Percentiles rank a stretch among this genome's conserved stretches.
These are phyloP conservation scores for Inosperma sp. DNA, from an alignment of 768 basidiomycete species.

Conservation along the genomic window DNA sequence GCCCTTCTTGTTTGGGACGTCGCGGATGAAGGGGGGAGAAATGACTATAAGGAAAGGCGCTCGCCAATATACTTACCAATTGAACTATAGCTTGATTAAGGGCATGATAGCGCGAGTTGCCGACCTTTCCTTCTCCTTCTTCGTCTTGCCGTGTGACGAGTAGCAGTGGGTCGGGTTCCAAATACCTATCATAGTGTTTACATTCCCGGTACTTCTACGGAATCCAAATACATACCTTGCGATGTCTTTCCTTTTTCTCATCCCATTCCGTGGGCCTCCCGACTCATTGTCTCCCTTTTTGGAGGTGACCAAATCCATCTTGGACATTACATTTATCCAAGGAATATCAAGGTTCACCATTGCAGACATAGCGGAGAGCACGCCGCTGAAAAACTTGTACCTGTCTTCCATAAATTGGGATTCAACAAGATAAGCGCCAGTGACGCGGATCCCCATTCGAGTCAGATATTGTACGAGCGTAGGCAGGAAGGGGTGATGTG, in stretches of 20 bases:
- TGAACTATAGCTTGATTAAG: slow-evolving; percentile 95
- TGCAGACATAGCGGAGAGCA: slow-evolving; percentile 96
- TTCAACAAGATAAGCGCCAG: slow-evolving; percentile 89
- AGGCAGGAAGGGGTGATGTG: slow-evolving; percentile 95
- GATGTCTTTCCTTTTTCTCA: slow-evolving; percentile 71
- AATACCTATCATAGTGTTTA: too few species aligned
- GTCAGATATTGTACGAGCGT: slow-evolving; percentile 73
- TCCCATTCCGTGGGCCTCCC: slow-evolving; percentile 63
- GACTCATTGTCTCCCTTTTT: slow-evolving; percentile 58
- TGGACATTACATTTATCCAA: slow-evolving; percentile 97
- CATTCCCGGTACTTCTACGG: neutral
- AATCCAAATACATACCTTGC: slow-evolving; percentile 52
- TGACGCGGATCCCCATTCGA: slow-evolving; percentile 78
- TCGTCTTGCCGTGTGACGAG: slow-evolving; percentile 62
- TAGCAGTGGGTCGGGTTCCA: slow-evolving; percentile 92
- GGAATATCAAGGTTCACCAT: slow-evolving; percentile 98
- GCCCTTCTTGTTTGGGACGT: too few species aligned
- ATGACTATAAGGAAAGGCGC: too few species aligned
- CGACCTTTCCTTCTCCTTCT: slow-evolving; percentile 48
- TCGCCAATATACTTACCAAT: slow-evolving; percentile 51
- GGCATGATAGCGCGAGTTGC: slow-evolving; percentile 84
- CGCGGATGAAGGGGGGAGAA: too few species aligned
- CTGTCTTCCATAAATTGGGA: slow-evolving; percentile 99
- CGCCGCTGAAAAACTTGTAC: slow-evolving; percentile 97
- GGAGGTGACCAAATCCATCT: slow-evolving; percentile 92